Evolutionary conservation across 1,284 basidiomycete species (phyloP), one percentile per base, ranked within the genome.

Genomic region (Thecaphora thlaspeos): DNA sequence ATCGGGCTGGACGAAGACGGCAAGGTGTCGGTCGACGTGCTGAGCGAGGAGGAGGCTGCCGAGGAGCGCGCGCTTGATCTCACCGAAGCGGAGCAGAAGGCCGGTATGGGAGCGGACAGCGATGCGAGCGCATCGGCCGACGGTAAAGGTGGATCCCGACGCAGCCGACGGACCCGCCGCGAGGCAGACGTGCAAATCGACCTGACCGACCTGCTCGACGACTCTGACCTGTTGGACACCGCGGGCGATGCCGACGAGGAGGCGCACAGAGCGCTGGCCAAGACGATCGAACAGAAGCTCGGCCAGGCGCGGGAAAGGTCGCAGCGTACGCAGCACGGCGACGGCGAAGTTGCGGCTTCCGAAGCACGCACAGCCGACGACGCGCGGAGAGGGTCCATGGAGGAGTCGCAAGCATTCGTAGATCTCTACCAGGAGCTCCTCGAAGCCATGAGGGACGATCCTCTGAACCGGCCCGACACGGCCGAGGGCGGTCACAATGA

Each of bases 251-350:
- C n/a, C 3, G 26, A 55, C 19, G 52, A 24, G 2, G 51, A 28
- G 26, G 26, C 26, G 7, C 26, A 28, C 5, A 5, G 37, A 0
- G 41, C 32, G 15, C 17, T 56, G 22, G 50, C 59, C 12, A 49
- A 47, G 41, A 64, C 59, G 44, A 19, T 64, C 7, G 61, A 56
- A 0, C 44, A 64, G 11, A 53, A 51, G 21, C 52, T 64, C n/a
- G 45, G 52, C 8, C 22, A 59, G 8, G 22, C 49, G 40, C 41
- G 56, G 38, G 59, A 46, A 30, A 17, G 22, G 39, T 44, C 50
- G 41, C 45, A 48, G 46, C 32, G 46, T 17, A 36, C 48, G 11
- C 32, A 56, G 30, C 32, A 43, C 24, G 41, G 32, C 7, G 19
- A 39, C 3, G 36, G n/a, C n/a, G n/a, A n/a, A n/a, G n/a, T n/a